Conservation (phyloP, 2,329 filamentous ascomycete genomes). For the Aspergillus fischeri region DNA sequence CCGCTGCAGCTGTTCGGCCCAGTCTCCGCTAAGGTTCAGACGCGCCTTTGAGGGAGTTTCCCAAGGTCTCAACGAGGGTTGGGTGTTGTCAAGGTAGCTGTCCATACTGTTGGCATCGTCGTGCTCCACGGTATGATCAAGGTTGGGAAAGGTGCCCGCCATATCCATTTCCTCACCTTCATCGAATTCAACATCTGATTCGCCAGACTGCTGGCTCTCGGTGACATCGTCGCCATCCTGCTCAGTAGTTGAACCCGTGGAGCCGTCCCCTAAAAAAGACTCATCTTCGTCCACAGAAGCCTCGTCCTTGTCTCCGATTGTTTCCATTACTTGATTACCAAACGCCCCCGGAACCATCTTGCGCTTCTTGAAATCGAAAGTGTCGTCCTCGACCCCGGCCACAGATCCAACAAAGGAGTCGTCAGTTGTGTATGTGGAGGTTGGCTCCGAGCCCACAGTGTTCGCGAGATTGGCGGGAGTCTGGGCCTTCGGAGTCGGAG, state of each 20-base stretch:
- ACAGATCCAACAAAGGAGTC: conserved; percentile 39
- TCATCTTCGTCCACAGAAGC: conserved; percentile 40
- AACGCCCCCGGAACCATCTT: conserved; percentile 74
- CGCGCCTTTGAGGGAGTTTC: conserved; percentile 52
- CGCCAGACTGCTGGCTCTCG: conserved; percentile 53
- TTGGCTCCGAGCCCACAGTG: conserved; percentile 34
- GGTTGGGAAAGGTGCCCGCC: conserved; percentile 72
- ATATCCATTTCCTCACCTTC: conserved; percentile 74
- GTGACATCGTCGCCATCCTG: conserved; percentile 52
- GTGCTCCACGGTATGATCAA: conserved; percentile 73
- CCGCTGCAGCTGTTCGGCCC: conserved; percentile 88
- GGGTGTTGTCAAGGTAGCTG: conserved; percentile 47
- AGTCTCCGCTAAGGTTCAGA: conserved; percentile 68
- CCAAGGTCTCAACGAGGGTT: conserved; percentile 28
- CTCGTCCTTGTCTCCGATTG: conserved; percentile 46
- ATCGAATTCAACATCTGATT: conserved; percentile 60
- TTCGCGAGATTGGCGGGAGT: conserved; percentile 23
- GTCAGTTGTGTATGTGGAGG: conserved; percentile 38
- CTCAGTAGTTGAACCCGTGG: conserved; percentile 71
- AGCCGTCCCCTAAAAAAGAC: conserved; percentile 94
- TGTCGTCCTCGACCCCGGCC: conserved; percentile 49
- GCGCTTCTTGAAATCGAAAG: conserved; percentile 54
- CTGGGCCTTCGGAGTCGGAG: conserved; percentile 40
- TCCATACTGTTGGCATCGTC: conserved; percentile 48
- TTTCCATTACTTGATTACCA: conserved; percentile 58